Base-by-base conservation (phyloP, 768 basidiomycete species). In the Tricholoma sp. region DNA sequence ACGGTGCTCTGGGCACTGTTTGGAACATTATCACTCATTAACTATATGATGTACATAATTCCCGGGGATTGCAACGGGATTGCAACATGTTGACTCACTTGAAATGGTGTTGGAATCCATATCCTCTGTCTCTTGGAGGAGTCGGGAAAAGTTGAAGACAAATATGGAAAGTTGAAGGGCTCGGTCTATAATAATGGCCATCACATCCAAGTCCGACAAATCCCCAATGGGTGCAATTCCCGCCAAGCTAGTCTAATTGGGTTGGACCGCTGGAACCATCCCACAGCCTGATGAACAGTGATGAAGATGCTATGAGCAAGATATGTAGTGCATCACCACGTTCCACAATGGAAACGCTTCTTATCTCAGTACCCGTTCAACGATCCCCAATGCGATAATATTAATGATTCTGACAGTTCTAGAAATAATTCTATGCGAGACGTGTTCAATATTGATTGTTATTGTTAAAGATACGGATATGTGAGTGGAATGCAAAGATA, bases 141-240 rank as follows among this genome's bases (percentile, higher is more conserved):
- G 24, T 24, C 24, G 17, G 37, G 33, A 54, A 59, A 53, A 51
- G 33, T 39, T 34, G 7, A 28, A 31, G 37, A 56, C 50, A 33
- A 44, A 59, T 55, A 57, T 59, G 59, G 62, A 59, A 63, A 52
- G 49, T 58, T 55, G 58, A 61, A 63, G 57, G 62, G 54, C 28
- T 34, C 31, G 54, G n/a, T n/a, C n/a, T n/a, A n/a, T n/a, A n/a
- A n/a, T n/a, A n/a, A n/a, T 17, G 24, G 1, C 24, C 24, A 24
- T 24, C 24, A 31, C 15, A 4, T 5, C n/a, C 6, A 31, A 48
- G 7, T 31, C 47, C 29, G 15, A 17, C 47, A 9, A 31, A 4
- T 31, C 31, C 4, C 12, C 13, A 18, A 11, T 33, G 32, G 9
- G n/a, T n/a, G 15, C 18, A 28, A 28, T n/a, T 13, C 18, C 6